Evolutionary conservation across 2,329 filamentous ascomycete species (phyloP), one percentile per base, ranked within the genome.

Genomic region (Penicillium sp.): DNA sequence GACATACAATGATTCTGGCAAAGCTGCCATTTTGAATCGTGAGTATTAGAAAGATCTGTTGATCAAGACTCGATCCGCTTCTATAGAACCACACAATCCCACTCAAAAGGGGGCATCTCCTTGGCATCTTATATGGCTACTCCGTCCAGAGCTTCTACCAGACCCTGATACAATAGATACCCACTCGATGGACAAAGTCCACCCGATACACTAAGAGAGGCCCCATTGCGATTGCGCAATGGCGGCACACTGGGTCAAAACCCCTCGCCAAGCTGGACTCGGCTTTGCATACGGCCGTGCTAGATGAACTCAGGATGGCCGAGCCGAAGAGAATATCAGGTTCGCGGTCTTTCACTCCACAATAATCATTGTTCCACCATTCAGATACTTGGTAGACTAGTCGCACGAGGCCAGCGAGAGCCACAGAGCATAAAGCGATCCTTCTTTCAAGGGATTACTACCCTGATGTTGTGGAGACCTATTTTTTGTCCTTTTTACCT

Each of bases 1-100:
- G 35, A 47, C 55, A 22, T 54, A 54, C 55, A 41, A 50, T 33
- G 31, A 41, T 49, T 23, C 26, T 50, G 40, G 35, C 53, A 40
- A 22, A 26, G 27, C 41, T 15, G 55, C 51, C 51, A 57, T 57
- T 15, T 18, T 20, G 26, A 20, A 29, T 20, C 26, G 12, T 4
- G 26, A 40, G 18, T 40, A 40, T 40, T 2, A 5, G 3, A 40
- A 40, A 22, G 18, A 40, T 40, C 33, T 40, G 22, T 22, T 40
- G 37, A 40, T 22, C 37, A 40, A 40, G 37, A 40, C 37, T 22
- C 37, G 18, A 40, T 40, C 14, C 11, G 37, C 9, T 22, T 40
- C 18, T 40, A 27, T 4, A 15, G n/a, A 22, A 22, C 18, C 37
- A 40, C 18, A 22, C 8, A 14, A 9, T 40, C 37, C 22, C 9